phyloP scores from a whole-genome alignment of 1,284 basidiomycete species.

The Marasmius tenuissimus region DNA sequence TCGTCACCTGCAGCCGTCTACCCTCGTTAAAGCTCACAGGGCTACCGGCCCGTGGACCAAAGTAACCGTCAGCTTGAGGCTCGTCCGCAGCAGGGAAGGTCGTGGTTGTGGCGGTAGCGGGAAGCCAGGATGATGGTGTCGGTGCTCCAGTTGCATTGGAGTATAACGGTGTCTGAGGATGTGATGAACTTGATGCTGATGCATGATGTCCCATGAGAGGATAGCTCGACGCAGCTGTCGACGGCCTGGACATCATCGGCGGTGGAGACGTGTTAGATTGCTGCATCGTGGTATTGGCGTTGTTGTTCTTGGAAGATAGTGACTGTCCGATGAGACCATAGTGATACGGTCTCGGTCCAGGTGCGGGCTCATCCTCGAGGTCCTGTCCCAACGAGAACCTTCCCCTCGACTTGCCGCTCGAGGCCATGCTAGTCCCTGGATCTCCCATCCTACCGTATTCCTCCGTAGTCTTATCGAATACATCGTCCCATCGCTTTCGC shows the following conservation, averaged over 20 bases:
- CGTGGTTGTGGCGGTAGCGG: not conserved
- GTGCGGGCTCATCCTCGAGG: slow-evolving; percentile 34
- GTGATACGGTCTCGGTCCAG: slow-evolving; percentile 48
- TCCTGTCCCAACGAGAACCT: slow-evolving; percentile 27
- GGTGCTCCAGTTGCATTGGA: slow-evolving; percentile 3
- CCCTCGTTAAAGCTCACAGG: not conserved
- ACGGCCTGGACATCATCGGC: slow-evolving; percentile 39
- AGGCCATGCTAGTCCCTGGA: not conserved
- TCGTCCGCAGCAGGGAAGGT: not conserved
- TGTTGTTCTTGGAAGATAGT: slow-evolving; percentile 8
- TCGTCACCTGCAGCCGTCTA: not conserved
- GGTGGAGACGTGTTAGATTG: slow-evolving; percentile 15
- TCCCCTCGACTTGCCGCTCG: slow-evolving; percentile 11
- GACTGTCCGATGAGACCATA: slow-evolving; percentile 51
- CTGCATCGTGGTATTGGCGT: too few species aligned
- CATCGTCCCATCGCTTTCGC: slow-evolving; percentile 46
- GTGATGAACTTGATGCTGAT: not conserved
- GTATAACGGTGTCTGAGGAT: not conserved
- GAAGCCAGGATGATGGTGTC: not conserved
- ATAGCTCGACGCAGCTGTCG: slow-evolving; percentile 37
- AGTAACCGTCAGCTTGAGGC: not conserved
- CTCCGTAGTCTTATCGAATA: slow-evolving; percentile 42
- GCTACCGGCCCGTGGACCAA: not conserved
- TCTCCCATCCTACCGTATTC: not conserved
- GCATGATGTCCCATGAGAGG: slow-evolving; percentile 14